Percentiles rank a stretch among this genome's conserved stretches.
Conservation (phyloP, 208 protist species). For the Spongospora subterranea region DNA sequence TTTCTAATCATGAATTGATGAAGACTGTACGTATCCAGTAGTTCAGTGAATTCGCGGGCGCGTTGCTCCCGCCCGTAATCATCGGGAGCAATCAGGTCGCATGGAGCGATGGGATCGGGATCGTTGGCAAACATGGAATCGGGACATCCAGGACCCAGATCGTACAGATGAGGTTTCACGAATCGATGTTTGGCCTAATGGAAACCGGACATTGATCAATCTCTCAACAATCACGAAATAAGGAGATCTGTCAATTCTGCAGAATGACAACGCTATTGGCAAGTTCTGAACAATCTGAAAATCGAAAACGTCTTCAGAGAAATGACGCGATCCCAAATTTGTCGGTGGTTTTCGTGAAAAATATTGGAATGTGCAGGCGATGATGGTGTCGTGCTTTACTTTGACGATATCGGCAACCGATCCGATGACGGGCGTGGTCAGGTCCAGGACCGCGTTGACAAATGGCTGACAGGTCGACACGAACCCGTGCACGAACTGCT, state of each 20-base stretch:
- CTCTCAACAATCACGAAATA: no score
- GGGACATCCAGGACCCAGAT: no score
- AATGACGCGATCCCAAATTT: neutral
- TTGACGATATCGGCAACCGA: slow-evolving; percentile 22
- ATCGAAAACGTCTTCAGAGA: no score
- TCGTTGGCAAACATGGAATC: no score
- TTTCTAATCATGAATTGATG: slow-evolving; percentile 64
- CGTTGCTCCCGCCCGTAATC: neutral
- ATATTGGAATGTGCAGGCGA: neutral
- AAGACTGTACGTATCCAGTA: slow-evolving; percentile 64
- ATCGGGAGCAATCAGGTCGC: neutral
- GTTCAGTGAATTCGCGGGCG: slow-evolving; percentile 61
- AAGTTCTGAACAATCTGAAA: neutral
- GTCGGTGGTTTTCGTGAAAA: slow-evolving; percentile 41
- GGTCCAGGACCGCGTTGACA: slow-evolving; percentile 37
- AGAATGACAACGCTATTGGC: neutral
- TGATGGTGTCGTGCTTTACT: slow-evolving; percentile 1
- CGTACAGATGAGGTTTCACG: no score
- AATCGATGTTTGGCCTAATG: no score
- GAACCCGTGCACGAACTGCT: slow-evolving; percentile 22
- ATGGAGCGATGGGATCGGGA: neutral
- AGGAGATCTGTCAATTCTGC: no score
- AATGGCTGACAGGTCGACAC: slow-evolving; percentile 8
- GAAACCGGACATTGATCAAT: no score
- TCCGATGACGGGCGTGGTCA: neutral